A percentile compares a stretch with the other conserved stretches of the same genome.
phyloP scores from a whole-genome alignment of 2,329 filamentous ascomycete genomes.

The Ophiostoma sp. region DNA sequence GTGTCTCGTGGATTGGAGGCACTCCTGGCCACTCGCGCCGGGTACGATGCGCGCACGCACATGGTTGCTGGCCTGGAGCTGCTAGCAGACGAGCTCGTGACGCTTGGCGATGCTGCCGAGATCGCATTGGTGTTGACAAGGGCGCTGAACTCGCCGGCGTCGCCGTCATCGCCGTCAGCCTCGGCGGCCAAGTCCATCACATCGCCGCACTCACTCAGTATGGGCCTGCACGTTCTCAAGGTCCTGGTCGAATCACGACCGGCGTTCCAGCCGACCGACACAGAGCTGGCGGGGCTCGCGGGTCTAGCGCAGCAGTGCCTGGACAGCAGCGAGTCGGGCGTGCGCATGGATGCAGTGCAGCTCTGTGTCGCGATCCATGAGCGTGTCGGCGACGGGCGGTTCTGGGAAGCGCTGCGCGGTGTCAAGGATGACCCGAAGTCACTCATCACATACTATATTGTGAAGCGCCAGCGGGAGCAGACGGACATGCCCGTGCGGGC shows the following conservation, averaged over 20 bases:
- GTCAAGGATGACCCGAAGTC: constrained; percentile 69
- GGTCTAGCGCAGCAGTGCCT: constrained; percentile 51
- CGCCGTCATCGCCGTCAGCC: constrained; percentile 28
- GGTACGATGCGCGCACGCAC: constrained; percentile 63
- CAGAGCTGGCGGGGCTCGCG: constrained; percentile 48
- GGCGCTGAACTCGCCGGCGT: constrained; percentile 43
- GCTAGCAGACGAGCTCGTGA: constrained; percentile 65
- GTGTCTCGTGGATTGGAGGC: constrained; percentile 62
- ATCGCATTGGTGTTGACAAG: constrained; percentile 51
- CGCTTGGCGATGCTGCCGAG: constrained; percentile 57
- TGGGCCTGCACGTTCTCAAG: constrained; percentile 59
- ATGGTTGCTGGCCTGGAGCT: constrained; percentile 70
- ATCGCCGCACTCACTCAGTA: constrained; percentile 48
- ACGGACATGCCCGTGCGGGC: constrained; percentile 6
- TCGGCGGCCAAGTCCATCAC: constrained; percentile 24
- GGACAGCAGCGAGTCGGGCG: constrained; percentile 55
- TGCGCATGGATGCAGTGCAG: constrained; percentile 70
- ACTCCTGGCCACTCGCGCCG: constrained; percentile 58
- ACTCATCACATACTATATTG: constrained; percentile 75
- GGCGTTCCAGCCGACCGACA: constrained; percentile 46
- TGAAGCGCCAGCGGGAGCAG: constrained; percentile 57
- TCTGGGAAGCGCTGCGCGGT: constrained; percentile 62
- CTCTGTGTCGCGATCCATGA: constrained; percentile 68
- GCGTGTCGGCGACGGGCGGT: constrained; percentile 52
- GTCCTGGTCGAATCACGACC: constrained; percentile 47